phyloP scores from a whole-genome alignment of 257 asterid species.

The Forsythia suspensa region DNA sequence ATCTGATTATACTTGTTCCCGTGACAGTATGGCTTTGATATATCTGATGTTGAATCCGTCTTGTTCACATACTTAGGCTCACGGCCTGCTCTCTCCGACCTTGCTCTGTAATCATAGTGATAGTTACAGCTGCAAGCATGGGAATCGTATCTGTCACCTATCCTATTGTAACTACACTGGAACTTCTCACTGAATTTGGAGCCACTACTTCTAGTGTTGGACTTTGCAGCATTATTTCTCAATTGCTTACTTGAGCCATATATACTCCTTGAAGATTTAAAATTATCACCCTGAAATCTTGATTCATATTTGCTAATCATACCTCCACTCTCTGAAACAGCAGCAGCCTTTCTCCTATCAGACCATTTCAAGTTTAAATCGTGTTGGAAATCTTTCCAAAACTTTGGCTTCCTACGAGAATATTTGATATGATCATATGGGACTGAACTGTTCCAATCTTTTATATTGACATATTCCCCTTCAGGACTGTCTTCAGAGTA shows the following conservation, averaged over 20 bases:
- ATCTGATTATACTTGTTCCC: slow-evolving; percentile 47
- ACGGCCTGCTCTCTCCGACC: slow-evolving; percentile 54
- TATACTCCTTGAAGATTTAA: slow-evolving; percentile 49
- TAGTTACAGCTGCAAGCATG: slow-evolving; percentile 70
- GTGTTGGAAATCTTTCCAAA: slow-evolving; percentile 54
- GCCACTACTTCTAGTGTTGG: slow-evolving; percentile 60
- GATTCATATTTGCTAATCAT: slow-evolving; percentile 50
- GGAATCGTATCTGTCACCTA: slow-evolving; percentile 52
- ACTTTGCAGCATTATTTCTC: slow-evolving; percentile 45
- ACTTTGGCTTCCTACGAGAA: slow-evolving; percentile 64
- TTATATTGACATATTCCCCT: slow-evolving; percentile 40
- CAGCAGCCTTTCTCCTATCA: slow-evolving; percentile 49
- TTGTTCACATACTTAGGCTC: slow-evolving; percentile 48
- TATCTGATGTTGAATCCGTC: slow-evolving; percentile 52
- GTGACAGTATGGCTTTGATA: slow-evolving; percentile 66
- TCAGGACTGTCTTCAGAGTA: slow-evolving; percentile 49
- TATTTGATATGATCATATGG: slow-evolving; percentile 46
- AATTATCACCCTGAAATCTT: slow-evolving; percentile 55
- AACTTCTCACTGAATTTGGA: slow-evolving; percentile 51
- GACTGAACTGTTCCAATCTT: slow-evolving; percentile 47
- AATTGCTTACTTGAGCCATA: slow-evolving; percentile 52
- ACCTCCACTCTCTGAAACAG: slow-evolving; percentile 49
- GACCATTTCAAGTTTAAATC: slow-evolving; percentile 59
- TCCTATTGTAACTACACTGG: slow-evolving; percentile 48
- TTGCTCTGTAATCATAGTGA: slow-evolving; percentile 57